Evolutionary conservation across 2,329 filamentous ascomycete species (phyloP), one percentile per base, ranked within the genome.

Genomic region (Rutstroemia sp.): DNA sequence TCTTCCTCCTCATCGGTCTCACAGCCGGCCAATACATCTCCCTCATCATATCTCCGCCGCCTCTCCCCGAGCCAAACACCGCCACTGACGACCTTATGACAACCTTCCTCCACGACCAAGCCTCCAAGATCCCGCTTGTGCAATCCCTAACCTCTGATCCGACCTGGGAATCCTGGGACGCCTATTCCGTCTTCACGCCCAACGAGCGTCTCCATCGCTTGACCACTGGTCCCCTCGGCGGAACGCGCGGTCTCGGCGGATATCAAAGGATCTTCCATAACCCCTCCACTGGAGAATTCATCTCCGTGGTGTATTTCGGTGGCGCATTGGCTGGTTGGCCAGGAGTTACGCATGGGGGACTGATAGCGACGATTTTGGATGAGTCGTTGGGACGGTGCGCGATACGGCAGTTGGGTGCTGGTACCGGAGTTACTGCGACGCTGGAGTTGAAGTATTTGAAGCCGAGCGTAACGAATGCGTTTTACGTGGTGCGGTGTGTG

Each of bases 281-380:
- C 67, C 66, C 73, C 3, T 69, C 70, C 30, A 80, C 82, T 6
- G 77, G 81, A 62, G 80, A 82, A 63, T 69, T 83, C 37, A 72
- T 85, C 10, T 79, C 77, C 50, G 76, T 91, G n/a, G 74, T 91
- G 4, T 87, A 78, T 74, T 77, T 91, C 54, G 88, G 88, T 6
- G 70, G 75, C n/a, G 80, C 75, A 1, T 67, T 86, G 19, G 75
- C 78, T 49, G 87, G 88, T 4, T 92, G 86, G 85, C 87, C 87
- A 1, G 79, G 80, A 12, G 75, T 88, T 42, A 82, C 83, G 52
- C 88, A 92, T 72, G 88, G 88, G 55, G 88, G 88, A 14, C 75
- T 79, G 6, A 76, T 88, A 49, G 85, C 84, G 7, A 90, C 84
- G 0, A 70, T 88, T 3, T 71, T 91, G 39, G 81, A 88, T 68